phyloP scores from a whole-genome alignment of 495 filamentous ascomycete genomes.

The Aeminium ludgeri region DNA sequence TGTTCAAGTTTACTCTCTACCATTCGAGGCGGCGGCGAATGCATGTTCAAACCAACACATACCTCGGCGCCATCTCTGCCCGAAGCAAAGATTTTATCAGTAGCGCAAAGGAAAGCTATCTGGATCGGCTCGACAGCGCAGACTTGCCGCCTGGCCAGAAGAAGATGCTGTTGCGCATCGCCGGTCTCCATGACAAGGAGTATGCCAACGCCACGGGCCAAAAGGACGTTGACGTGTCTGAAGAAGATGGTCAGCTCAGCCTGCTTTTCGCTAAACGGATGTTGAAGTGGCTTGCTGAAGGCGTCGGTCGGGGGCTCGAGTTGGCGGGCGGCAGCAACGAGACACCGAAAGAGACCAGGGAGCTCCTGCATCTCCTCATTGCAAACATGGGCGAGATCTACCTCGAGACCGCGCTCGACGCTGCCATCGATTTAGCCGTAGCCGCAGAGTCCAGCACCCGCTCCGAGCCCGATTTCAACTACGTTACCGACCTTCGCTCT shows the following conservation, averaged over 20 bases:
- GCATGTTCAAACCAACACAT: constrained; percentile 45
- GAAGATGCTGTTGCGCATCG: constrained; percentile 67
- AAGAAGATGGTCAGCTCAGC: constrained; percentile 70
- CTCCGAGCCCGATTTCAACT: constrained; percentile 73
- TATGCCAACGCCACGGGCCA: constrained; percentile 11
- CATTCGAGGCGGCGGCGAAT: constrained; percentile 72
- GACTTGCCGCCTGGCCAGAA: constrained; percentile 73
- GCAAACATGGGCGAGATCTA: constrained; percentile 87
- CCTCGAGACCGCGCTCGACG: constrained; percentile 83
- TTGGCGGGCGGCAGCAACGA: constrained; percentile 60
- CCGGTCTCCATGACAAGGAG: constrained; percentile 45
- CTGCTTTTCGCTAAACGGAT: constrained; percentile 83
- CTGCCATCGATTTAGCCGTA: constrained; percentile 53
- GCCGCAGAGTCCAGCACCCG: constrained; percentile 59
- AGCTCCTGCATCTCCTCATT: constrained; percentile 68
- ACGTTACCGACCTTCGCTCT: constrained; percentile 58
- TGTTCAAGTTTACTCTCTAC: constrained; percentile 90
- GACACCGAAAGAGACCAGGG: constrained; percentile 85
- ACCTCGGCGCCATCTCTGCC: constrained; percentile 78
- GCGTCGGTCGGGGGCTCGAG: constrained; percentile 81
- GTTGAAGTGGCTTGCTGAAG: constrained; percentile 95
- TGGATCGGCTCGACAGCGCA: constrained; percentile 66
- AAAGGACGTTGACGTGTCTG: constrained; percentile 60
- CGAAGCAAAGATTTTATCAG: constrained; percentile 67
- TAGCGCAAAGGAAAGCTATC: constrained; percentile 68